A percentile compares a stretch with the other conserved stretches of the same genome.
Evolutionary conservation across 805 yeast species (phyloP).

Genomic region (Metschnikowia lochheadii): DNA sequence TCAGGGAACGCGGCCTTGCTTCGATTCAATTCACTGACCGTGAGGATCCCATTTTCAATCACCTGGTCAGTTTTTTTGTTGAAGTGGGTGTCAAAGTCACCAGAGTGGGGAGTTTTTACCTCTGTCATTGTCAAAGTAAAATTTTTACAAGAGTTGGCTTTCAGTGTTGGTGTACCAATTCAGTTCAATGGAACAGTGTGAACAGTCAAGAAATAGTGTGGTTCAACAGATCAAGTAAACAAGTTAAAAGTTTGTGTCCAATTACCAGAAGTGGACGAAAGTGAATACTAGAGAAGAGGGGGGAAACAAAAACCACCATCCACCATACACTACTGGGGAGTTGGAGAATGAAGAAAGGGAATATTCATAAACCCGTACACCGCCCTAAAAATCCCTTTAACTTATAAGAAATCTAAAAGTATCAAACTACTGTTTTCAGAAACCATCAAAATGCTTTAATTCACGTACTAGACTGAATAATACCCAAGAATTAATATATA

Average conservation of each 20-base stretch:
- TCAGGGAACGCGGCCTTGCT: constrained; percentile 42
- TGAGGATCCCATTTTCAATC: constrained; percentile 42
- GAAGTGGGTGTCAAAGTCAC: constrained; percentile 46
- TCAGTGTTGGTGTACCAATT: too few species aligned
- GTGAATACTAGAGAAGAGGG: background rate
- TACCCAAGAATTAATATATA: too few species aligned
- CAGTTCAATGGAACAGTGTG: background rate
- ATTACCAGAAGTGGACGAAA: background rate
- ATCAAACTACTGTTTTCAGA: too few species aligned
- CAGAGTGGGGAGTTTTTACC: constrained; percentile 14
- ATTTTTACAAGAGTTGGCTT: too few species aligned
- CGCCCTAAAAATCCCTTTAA: too few species aligned
- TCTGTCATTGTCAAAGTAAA: constrained; percentile 8
- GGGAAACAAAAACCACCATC: background rate
- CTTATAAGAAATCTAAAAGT: too few species aligned
- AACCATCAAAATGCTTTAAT: too few species aligned
- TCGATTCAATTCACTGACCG: constrained; percentile 31
- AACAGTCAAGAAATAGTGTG: background rate
- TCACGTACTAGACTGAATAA: too few species aligned
- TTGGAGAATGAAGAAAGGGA: too few species aligned
- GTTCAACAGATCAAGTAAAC: background rate
- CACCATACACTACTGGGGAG: too few species aligned
- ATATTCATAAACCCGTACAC: too few species aligned
- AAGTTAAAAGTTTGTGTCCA: background rate
- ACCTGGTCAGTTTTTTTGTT: constrained; percentile 45